These are phyloP conservation scores for Tagetes erecta DNA, from an alignment of 129 eudicot genomes.

Conservation along the genomic window DNA sequence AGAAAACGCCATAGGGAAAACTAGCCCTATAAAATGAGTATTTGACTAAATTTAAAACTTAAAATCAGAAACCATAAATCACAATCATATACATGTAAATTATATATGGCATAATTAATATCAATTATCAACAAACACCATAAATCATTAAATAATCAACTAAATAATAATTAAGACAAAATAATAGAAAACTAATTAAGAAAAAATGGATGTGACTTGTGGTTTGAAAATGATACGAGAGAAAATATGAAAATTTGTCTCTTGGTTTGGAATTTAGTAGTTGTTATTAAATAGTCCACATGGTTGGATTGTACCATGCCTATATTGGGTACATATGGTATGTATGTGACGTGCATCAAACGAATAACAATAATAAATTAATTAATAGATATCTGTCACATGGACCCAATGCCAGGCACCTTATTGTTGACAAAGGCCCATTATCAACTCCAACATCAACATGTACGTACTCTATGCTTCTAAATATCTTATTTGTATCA, in stretches of 20 bases:
- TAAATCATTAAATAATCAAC: no score
- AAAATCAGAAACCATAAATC: no score
- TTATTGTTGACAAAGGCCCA: not conserved
- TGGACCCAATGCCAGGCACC: not conserved
- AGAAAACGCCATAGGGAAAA: no score
- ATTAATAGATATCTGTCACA: not conserved
- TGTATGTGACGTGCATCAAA: not conserved
- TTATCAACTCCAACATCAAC: not conserved
- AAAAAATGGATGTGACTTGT: not conserved
- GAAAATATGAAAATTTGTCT: not conserved
- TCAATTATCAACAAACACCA: no score
- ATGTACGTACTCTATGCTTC: not conserved
- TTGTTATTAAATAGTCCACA: constrained; percentile 5
- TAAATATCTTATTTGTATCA: no score
- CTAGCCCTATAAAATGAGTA: no score
- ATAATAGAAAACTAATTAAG: not conserved
- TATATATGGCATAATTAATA: no score
- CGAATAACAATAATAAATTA: not conserved
- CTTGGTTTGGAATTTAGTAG: constrained; percentile 4
- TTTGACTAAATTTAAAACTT: no score
- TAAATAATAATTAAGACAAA: no score
- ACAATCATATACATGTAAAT: no score
- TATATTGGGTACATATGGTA: not conserved
- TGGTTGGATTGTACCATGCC: constrained; percentile 6
- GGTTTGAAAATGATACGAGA: not conserved